Evolutionary conservation across 2,329 filamentous ascomycete genomes (phyloP).

Genomic region (Colletotrichum falcatum): DNA sequence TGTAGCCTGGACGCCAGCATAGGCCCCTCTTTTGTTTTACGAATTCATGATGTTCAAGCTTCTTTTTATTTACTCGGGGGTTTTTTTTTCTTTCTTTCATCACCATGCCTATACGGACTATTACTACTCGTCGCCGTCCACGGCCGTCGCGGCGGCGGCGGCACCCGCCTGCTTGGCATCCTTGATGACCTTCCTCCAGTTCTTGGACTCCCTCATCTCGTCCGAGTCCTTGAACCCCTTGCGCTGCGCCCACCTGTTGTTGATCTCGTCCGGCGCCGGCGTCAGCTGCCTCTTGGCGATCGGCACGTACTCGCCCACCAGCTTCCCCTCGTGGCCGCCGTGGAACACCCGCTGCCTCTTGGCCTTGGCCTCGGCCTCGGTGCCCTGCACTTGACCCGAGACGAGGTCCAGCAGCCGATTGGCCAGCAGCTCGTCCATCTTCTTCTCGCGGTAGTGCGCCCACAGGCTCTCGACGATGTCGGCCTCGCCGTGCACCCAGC

Average conservation of each 20-base stretch:
- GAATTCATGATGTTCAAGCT: conserved; percentile 27
- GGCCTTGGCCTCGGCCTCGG: neutral
- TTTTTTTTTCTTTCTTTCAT: neutral
- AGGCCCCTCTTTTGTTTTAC: conserved; percentile 19
- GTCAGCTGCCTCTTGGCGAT: conserved; percentile 64
- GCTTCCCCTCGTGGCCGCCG: conserved; percentile 64
- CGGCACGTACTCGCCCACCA: conserved; percentile 66
- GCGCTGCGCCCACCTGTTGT: conserved; percentile 71
- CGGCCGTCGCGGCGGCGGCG: conserved; percentile 7
- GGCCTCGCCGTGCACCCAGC: conserved; percentile 81
- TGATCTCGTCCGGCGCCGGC: conserved; percentile 65
- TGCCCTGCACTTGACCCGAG: conserved; percentile 50
- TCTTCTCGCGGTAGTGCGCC: conserved; percentile 83
- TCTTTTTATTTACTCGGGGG: no score
- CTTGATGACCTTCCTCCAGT: conserved; percentile 36
- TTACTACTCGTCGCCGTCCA: conserved; percentile 21
- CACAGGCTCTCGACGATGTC: conserved; percentile 80
- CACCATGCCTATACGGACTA: neutral
- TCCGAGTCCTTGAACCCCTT: conserved; percentile 68
- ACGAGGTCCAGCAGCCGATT: conserved; percentile 77
- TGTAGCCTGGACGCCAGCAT: conserved; percentile 4
- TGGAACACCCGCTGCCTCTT: conserved; percentile 60
- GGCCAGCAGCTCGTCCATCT: conserved; percentile 91
- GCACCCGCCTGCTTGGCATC: conserved; percentile 25
- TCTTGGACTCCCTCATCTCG: conserved; percentile 55